A percentile compares a stretch with the other conserved stretches of the same genome.
Conservation (phyloP, 164 flowering plant species). For the Pachysandra terminalis region DNA sequence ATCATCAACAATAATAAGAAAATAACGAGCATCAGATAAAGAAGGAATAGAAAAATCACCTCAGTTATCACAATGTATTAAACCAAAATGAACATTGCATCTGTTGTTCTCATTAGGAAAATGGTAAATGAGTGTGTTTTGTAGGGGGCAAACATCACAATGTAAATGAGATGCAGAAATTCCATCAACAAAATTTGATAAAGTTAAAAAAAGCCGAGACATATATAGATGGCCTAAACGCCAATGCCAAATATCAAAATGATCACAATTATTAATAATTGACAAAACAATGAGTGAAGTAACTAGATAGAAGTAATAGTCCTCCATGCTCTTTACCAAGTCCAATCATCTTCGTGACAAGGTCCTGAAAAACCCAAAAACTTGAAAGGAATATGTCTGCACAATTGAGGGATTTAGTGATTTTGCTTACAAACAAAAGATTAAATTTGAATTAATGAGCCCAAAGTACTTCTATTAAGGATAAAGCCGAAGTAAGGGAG, state of each 20-base stretch:
- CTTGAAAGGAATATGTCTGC: background rate
- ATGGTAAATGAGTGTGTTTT: background rate
- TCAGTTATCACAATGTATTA: background rate
- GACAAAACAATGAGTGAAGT: background rate
- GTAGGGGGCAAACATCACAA: background rate
- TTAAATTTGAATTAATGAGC: background rate
- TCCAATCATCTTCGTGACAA: background rate
- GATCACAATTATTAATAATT: no score
- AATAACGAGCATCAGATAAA: background rate
- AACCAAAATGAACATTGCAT: background rate
- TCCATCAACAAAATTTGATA: background rate
- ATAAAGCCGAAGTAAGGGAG: background rate
- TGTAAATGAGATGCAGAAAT: background rate
- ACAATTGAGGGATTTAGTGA: background rate
- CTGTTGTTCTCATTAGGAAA: background rate
- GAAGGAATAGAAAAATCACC: background rate
- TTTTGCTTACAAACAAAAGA: background rate
- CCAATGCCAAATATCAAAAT: conserved; percentile 3
- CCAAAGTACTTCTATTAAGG: background rate
- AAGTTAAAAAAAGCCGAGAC: background rate
- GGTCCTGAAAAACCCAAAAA: background rate
- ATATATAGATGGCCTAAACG: background rate
- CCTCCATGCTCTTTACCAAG: background rate
- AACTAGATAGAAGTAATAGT: background rate
- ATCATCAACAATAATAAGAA: background rate